Evolutionary conservation across 73 alveolate genomes (phyloP), one percentile per base, ranked within the genome.

Genomic region (Paramecium biaurelia): DNA sequence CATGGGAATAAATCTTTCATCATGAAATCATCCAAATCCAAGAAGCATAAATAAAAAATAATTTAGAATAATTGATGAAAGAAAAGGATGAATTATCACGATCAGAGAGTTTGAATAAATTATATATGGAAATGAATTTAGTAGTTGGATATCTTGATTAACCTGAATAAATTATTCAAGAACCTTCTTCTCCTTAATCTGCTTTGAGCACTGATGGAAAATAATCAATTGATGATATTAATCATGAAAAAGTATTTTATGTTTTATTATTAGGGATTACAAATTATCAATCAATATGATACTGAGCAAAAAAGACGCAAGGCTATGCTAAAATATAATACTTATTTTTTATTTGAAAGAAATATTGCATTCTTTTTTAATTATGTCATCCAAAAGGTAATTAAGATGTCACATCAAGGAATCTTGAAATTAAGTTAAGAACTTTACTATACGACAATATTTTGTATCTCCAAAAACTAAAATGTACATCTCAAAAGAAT

Each of bases 321-420:
- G 35, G 87, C 85, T 20, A 89, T 89, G 85, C 56, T 89, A 28
- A 89, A 89, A 82, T 70, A 70, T 28, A 89, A 89, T 72, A 82
- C 79, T 12, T 89, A 89, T 49, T 70, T 89, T 42, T 24, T 89
- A 28, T 89, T 70, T 47, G 94, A 89, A 43, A 76, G 94, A 45
- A 89, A 89, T 45, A 89, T 89, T 26, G 94, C 94, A 26, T 89
- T 89, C 47, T 89, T 89, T 57, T 89, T 82, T 89, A 89, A 89
- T 32, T 89, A 70, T 70, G 94, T 89, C 59, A 89, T 89, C 21
- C 84, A 89, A 82, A 89, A 89, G 34, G 32, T 89, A 20, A 89
- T 89, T 70, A 89, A 89, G 58, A 82, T 82, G 85, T 43, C 79
- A 21, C 70, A 89, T 41, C 53, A 89, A 47, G 70, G 85, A 70